Percentiles rank a stretch among this genome's conserved stretches.
phyloP scores from a whole-genome alignment of 148 eudicot species.

The Salicornia ramosissima region DNA sequence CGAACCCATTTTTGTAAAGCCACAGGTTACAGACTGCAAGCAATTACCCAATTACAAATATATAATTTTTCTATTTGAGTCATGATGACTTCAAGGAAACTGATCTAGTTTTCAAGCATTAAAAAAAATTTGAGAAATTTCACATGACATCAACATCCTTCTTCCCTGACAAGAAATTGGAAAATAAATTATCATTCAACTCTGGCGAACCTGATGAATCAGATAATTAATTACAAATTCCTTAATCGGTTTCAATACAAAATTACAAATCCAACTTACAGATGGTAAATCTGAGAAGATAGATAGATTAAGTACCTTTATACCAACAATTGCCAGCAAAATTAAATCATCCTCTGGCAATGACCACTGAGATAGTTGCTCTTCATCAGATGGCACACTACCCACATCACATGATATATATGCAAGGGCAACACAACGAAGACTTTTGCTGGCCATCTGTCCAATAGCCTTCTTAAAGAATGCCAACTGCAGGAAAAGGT shows the following conservation, averaged over 20 bases:
- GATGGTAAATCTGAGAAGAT: not conserved
- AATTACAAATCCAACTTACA: not conserved
- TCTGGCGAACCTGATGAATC: not conserved
- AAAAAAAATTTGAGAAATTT: not conserved
- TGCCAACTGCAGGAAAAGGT: conserved; percentile 35
- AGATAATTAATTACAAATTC: not conserved
- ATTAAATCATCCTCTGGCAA: conserved; percentile 71
- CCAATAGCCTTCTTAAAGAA: conserved; percentile 54
- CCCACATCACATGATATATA: conserved; percentile 43
- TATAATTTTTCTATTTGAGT: not conserved
- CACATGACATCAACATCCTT: not conserved
- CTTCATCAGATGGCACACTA: conserved; percentile 58
- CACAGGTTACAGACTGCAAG: not conserved
- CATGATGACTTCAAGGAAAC: not conserved
- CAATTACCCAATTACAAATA: not conserved
- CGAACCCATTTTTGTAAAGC: not conserved
- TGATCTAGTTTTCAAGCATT: not conserved
- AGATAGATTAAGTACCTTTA: conserved; percentile 53
- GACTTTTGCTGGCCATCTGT: conserved; percentile 75
- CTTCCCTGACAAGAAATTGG: not conserved
- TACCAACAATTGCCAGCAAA: conserved; percentile 80
- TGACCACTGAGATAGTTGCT: conserved; percentile 59
- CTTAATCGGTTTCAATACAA: not conserved
- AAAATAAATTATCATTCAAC: not conserved
- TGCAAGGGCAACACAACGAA: conserved; percentile 94